phyloP scores from a whole-genome alignment of 352 stramenopile genomes.

The Phytophthora niederhauseri region DNA sequence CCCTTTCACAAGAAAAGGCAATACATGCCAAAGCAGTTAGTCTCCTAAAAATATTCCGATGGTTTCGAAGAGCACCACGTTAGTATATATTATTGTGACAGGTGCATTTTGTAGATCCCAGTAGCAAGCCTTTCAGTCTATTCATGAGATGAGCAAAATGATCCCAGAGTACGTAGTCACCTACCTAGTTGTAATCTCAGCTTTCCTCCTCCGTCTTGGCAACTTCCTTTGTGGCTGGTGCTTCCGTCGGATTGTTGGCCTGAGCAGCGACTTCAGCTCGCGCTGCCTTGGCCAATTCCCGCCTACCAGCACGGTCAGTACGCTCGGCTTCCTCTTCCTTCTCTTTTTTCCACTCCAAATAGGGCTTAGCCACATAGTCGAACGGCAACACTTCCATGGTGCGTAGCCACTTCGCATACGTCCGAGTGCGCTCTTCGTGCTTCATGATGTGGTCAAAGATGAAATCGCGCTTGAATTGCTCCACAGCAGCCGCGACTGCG shows the following conservation, averaged over 20 bases:
- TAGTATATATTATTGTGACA: conserved; percentile 18
- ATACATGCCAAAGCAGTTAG: conserved; percentile 28
- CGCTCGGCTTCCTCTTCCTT: conserved; percentile 65
- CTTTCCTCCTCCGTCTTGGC: not conserved
- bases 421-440: conserved; percentile 74
- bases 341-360: conserved; percentile 73
- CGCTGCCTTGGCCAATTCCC: conserved; percentile 44
- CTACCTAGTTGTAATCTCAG: conserved; percentile 2
- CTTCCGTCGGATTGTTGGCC: conserved; percentile 1
- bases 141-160: conserved; percentile 8
- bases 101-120: too few relatives aligned
- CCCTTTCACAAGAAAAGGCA: conserved; percentile 16
- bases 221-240: conserved; percentile 1
- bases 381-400: conserved; percentile 76
- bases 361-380: conserved; percentile 63
- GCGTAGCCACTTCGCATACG: conserved; percentile 84
- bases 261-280: conserved; percentile 20
- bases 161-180: not conserved
- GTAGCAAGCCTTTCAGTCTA: not conserved
- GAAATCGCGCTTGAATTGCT: conserved; percentile 78
- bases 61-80: conserved; percentile 9
- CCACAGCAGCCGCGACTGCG: conserved; percentile 51
- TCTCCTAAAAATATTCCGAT: conserved; percentile 36
- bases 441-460: conserved; percentile 89
- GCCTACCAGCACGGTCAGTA: conserved; percentile 47